Conservation (phyloP, 2,329 filamentous ascomycete genomes). For the Sarocladium oryzae region DNA sequence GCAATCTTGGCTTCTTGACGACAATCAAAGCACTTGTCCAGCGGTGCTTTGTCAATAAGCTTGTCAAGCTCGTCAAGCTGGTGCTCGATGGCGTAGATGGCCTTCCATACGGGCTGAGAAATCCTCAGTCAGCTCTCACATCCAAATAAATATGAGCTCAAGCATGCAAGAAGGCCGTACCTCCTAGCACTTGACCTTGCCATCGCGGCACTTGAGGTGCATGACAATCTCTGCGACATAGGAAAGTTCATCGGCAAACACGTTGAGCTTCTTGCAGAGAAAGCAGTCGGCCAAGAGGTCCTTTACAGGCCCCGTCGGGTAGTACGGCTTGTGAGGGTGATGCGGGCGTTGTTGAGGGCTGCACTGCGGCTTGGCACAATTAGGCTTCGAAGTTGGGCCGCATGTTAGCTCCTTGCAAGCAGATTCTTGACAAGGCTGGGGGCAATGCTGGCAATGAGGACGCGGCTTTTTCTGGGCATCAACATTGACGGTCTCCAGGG, state of each 20-base stretch:
- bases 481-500: constrained; percentile 1
- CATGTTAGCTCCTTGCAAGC: too few relatives aligned
- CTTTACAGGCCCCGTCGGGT: constrained; percentile 11
- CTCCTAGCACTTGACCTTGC: constrained; percentile 19
- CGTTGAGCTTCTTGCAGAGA: constrained; percentile 18
- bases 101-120: constrained; percentile 16
- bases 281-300: constrained; percentile 15
- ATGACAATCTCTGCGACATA: constrained; percentile 16
- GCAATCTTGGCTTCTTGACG: constrained; percentile 19
- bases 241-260: constrained; percentile 18
- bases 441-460: constrained; percentile 9
- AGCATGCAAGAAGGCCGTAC: constrained; percentile 12
- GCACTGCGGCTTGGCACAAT: not conserved
- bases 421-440: too few relatives aligned
- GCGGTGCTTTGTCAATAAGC: constrained; percentile 19
- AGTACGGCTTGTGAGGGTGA: constrained; percentile 10
- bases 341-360: not conserved
- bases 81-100: constrained; percentile 21
- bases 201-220: constrained; percentile 15
- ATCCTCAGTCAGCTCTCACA: constrained; percentile 10
- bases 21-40: constrained; percentile 19
- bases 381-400: too few relatives aligned
- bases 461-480: not conserved
- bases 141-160: not conserved
- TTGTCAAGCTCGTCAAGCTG: constrained; percentile 21